These are phyloP conservation scores for Schizonepeta tenuifolia DNA, from an alignment of 257 asterid genomes.

Conservation along the genomic window DNA sequence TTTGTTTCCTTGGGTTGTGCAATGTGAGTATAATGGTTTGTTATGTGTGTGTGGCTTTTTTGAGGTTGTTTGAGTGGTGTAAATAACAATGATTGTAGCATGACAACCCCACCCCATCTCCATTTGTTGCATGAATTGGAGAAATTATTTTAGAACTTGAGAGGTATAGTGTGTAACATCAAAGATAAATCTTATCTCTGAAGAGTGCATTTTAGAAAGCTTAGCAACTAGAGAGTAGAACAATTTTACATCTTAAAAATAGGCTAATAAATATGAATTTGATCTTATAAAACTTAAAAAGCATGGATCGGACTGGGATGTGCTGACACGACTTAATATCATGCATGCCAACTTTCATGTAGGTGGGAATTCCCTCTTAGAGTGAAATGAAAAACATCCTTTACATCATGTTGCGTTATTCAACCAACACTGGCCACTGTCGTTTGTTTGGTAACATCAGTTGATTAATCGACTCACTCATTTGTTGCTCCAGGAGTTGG, in stretches of 20 bases:
- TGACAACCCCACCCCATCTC: no score
- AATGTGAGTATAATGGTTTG: background rate
- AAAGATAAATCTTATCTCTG: no score
- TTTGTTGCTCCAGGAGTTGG: conserved; percentile 34
- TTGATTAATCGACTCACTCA: conserved; percentile 31
- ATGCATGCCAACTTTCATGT: no score
- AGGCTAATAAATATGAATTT: background rate
- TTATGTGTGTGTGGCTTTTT: background rate
- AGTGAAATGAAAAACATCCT: background rate
- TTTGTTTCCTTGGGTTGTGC: conserved; percentile 15
- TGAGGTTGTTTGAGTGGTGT: conserved; percentile 3
- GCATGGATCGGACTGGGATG: background rate
- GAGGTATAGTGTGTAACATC: no score
- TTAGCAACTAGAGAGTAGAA: no score
- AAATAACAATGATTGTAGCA: background rate
- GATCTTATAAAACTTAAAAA: background rate
- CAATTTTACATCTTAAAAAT: no score
- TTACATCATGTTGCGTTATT: background rate
- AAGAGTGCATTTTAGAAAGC: no score
- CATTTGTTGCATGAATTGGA: no score
- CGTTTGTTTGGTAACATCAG: conserved; percentile 1
- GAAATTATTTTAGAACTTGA: no score
- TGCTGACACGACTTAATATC: background rate
- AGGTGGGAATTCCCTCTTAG: no score
- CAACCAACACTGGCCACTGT: background rate